Conservation (phyloP, 2,329 filamentous ascomycete species). For the Ophiostoma australiae region DNA sequence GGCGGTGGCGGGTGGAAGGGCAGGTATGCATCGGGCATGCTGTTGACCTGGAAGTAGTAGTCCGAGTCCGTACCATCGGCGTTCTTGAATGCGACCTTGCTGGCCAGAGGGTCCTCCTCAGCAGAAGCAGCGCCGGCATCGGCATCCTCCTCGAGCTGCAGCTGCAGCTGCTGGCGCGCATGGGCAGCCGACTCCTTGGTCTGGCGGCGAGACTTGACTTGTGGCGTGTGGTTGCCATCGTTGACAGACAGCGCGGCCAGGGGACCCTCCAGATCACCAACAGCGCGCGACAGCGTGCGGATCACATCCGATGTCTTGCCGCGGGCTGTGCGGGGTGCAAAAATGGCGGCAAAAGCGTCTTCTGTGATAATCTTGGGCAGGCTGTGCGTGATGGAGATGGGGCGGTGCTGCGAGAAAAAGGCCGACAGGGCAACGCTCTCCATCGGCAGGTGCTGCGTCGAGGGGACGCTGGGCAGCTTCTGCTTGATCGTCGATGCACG, state of each 20-base stretch:
- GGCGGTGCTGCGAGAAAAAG: constrained; percentile 94
- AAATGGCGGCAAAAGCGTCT: constrained; percentile 79
- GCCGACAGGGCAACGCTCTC: constrained; percentile 74
- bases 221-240: constrained; percentile 32
- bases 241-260: constrained; percentile 50
- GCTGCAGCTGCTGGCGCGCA: constrained; percentile 25
- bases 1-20: constrained; percentile 83
- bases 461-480: constrained; percentile 68
- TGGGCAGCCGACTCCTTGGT: constrained; percentile 13
- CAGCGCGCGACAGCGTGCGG: constrained; percentile 58
- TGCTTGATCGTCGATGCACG: constrained; percentile 36
- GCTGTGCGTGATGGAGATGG: constrained; percentile 79
- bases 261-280: constrained; percentile 55
- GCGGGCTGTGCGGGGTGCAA: constrained; percentile 50
- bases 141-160: constrained; percentile 18
- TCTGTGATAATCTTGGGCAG: constrained; percentile 68
- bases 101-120: constrained; percentile 32
- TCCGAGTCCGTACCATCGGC: constrained; percentile 54
- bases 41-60: constrained; percentile 61
- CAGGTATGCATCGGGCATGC: constrained; percentile 64
- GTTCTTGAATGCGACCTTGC: constrained; percentile 49
- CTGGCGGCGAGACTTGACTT: constrained; percentile 34
- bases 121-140: constrained; percentile 26
- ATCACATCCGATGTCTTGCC: constrained; percentile 56
- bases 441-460: constrained; percentile 65